phyloP scores from a whole-genome alignment of 148 eudicot genomes.

The Euryodendron excelsum region DNA sequence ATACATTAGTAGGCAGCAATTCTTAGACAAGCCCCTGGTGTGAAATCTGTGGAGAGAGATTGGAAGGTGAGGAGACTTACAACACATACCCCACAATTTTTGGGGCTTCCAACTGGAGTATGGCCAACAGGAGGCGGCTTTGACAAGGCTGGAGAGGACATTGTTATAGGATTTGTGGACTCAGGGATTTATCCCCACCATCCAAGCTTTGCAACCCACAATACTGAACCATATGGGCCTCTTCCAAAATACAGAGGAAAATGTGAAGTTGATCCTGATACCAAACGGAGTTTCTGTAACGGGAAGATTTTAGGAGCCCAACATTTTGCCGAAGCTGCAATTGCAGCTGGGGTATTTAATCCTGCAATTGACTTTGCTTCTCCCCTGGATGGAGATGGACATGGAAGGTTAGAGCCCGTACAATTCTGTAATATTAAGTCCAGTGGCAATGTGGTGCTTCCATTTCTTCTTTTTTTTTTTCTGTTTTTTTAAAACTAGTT shows the following conservation, averaged over 20 bases:
- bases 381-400: conserved; percentile 97
- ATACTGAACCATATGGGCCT: conserved; percentile 78
- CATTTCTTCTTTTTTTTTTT: neutral
- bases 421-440: neutral
- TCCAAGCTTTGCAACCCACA: conserved; percentile 77
- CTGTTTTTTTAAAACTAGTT: too few species aligned
- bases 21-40: conserved; percentile 82
- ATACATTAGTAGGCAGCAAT: conserved; percentile 88
- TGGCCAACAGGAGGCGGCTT: conserved; percentile 98
- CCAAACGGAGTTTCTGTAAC: conserved; percentile 72
- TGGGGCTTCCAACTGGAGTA: conserved; percentile 97
- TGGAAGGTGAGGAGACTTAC: conserved; percentile 94
- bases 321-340: conserved; percentile 96
- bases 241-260: conserved; percentile 79
- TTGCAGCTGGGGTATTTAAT: conserved; percentile 89
- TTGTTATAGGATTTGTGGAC: conserved; percentile 91
- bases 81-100: conserved; percentile 93
- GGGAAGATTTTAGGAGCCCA: conserved; percentile 98
- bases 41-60: conserved; percentile 86
- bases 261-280: conserved; percentile 80
- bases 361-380: conserved; percentile 83
- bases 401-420: conserved; percentile 73
- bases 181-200: conserved; percentile 85
- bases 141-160: conserved; percentile 84
- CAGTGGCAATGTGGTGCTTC: neutral